Percentiles rank a stretch among this genome's conserved stretches.
Conservation (phyloP, 345 rosid species). For the Eucalyptus coolabah region DNA sequence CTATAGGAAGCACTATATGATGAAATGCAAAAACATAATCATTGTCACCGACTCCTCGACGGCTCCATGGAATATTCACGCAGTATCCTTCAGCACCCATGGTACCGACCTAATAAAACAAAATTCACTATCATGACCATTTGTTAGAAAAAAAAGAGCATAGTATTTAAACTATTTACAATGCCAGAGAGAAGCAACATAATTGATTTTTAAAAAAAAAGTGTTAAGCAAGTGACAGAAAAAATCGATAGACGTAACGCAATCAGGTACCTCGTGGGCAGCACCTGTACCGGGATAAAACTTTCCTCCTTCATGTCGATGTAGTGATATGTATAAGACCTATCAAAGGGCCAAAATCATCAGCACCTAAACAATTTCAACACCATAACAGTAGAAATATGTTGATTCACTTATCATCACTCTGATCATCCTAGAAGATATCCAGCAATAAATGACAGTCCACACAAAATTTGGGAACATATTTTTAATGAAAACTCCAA, state of each 20-base stretch:
- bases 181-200: not conserved
- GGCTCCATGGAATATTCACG: conserved; percentile 95
- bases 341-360: not conserved
- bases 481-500: not conserved
- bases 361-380: not conserved
- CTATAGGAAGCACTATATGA: conserved; percentile 87
- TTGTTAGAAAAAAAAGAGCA: not conserved
- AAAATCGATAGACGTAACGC: not conserved
- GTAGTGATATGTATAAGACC: conserved; percentile 90
- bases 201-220: not conserved
- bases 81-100: conserved; percentile 92
- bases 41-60: conserved; percentile 89
- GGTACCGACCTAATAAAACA: conserved; percentile 54
- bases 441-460: not conserved
- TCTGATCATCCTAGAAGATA: not conserved
- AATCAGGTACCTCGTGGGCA: conserved; percentile 54
- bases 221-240: not conserved
- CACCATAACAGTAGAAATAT: not conserved
- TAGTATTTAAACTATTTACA: not conserved
- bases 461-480: not conserved
- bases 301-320: conserved; percentile 85
- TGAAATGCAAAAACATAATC: conserved; percentile 93
- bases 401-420: not conserved
- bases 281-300: conserved; percentile 96
- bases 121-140: not conserved